These are phyloP conservation scores for Paralagenidium karlingii DNA, from an alignment of 352 stramenopile genomes.

Conservation along the genomic window DNA sequence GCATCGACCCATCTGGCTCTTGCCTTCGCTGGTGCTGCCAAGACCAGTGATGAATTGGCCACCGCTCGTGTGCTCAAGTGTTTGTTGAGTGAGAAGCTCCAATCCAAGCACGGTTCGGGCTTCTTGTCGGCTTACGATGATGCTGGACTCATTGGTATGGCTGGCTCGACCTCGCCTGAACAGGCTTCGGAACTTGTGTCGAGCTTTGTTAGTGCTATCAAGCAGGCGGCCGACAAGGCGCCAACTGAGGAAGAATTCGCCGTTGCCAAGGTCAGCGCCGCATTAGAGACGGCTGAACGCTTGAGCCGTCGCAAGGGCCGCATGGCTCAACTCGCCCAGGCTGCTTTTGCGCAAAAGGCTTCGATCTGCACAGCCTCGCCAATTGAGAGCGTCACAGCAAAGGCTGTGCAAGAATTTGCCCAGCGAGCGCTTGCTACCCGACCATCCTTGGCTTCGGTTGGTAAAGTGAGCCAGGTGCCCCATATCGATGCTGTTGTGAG, in stretches of 20 bases:
- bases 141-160: constrained; percentile 41
- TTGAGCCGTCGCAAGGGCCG: constrained; percentile 26
- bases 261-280: constrained; percentile 52
- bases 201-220: constrained; percentile 58
- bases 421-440: constrained; percentile 58
- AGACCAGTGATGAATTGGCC: constrained; percentile 21
- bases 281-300: constrained; percentile 21
- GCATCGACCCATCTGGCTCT: constrained; percentile 67
- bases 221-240: constrained; percentile 44
- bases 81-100: constrained; percentile 39
- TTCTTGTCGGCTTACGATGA: constrained; percentile 60
- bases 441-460: constrained; percentile 65
- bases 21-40: constrained; percentile 44
- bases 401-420: constrained; percentile 62
- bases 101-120: constrained; percentile 34
- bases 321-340: constrained; percentile 24
- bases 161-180: constrained; percentile 31
- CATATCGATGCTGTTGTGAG: constrained; percentile 53
- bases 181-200: constrained; percentile 50
- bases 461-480: constrained; percentile 53
- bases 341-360: constrained; percentile 23
- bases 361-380: constrained; percentile 16
- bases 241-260: constrained; percentile 59
- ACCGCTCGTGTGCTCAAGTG: constrained; percentile 55
- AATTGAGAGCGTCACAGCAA: constrained; percentile 33